Percentiles rank a stretch among this genome's conserved stretches.
Evolutionary conservation across 2,329 filamentous ascomycete species (phyloP).

Genomic region (Leptodontidium sp.): DNA sequence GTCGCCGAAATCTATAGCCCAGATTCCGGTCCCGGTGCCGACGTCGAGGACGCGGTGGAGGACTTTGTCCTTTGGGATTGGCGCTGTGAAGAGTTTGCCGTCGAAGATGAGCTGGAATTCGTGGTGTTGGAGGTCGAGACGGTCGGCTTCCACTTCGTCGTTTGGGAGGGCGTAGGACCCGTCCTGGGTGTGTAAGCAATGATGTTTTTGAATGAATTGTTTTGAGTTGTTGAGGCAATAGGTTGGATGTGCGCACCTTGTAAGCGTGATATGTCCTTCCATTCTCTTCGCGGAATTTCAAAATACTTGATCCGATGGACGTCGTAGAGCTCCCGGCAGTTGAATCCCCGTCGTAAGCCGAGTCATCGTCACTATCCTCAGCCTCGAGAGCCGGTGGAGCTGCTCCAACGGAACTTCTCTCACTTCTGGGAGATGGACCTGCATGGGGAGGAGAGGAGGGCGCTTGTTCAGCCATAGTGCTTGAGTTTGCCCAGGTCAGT

Average conservation of each 20-base stretch:
- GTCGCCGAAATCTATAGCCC: slow-evolving; percentile 34
- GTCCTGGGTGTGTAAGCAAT: slow-evolving; percentile 13
- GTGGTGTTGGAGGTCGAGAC: slow-evolving; percentile 50
- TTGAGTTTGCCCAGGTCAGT: not conserved
- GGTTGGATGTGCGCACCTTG: slow-evolving; percentile 16
- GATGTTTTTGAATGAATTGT: too few species aligned
- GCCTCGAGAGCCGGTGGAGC: slow-evolving; percentile 5
- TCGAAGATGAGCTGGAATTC: slow-evolving; percentile 48
- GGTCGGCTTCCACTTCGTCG: slow-evolving; percentile 29
- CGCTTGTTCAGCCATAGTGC: not conserved
- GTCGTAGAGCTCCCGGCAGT: slow-evolving; percentile 23
- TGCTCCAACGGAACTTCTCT: not conserved
- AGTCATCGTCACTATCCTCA: slow-evolving; percentile 21
- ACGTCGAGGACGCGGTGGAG: slow-evolving; percentile 29
- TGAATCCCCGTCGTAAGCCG: slow-evolving; percentile 14
- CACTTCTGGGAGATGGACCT: not conserved
- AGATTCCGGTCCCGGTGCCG: slow-evolving; percentile 30
- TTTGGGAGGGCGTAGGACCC: slow-evolving; percentile 28
- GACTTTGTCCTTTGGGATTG: slow-evolving; percentile 37
- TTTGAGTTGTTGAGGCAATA: too few species aligned
- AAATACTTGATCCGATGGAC: slow-evolving; percentile 38
- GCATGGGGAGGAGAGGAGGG: not conserved
- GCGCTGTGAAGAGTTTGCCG: slow-evolving; percentile 44
- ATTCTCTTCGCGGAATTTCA: slow-evolving; percentile 49
- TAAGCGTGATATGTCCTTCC: slow-evolving; percentile 48